Evolutionary conservation across 1,284 basidiomycete species (phyloP).

Genomic region (Limonomyces culmigenus): DNA sequence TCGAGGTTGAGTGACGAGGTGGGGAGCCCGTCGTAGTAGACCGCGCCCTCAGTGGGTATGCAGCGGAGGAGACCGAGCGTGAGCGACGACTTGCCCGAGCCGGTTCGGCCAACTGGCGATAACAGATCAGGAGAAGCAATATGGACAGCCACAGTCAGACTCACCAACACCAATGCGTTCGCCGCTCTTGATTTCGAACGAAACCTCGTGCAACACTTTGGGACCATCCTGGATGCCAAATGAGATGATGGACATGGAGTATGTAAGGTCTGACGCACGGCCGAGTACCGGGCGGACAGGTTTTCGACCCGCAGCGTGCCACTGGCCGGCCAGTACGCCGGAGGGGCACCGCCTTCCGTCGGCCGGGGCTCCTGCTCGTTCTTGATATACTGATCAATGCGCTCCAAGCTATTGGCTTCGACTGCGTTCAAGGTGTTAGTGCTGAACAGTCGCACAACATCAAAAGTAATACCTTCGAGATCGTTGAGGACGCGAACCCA

Average conservation of each 20-base stretch:
- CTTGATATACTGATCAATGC: constrained; percentile 53
- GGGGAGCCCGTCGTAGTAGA: constrained; percentile 17
- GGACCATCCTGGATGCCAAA: constrained; percentile 16
- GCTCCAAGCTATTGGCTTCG: constrained; percentile 44
- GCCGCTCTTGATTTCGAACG: constrained; percentile 29
- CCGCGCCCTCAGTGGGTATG: constrained; percentile 26
- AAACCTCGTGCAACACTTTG: constrained; percentile 27
- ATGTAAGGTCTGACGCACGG: constrained; percentile 10
- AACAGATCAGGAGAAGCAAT: neutral
- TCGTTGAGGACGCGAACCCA: constrained; percentile 36
- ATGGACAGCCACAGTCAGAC: constrained; percentile 40
- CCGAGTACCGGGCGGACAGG: constrained; percentile 39
- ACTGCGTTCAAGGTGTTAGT: constrained; percentile 1
- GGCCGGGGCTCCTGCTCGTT: constrained; percentile 56
- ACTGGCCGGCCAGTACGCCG: constrained; percentile 66
- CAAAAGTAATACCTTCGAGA: constrained; percentile 37
- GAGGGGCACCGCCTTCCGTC: constrained; percentile 33
- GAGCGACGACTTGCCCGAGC: constrained; percentile 19
- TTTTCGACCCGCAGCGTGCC: constrained; percentile 49
- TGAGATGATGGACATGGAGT: neutral
- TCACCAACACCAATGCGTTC: constrained; percentile 41
- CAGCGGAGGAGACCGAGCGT: constrained; percentile 21
- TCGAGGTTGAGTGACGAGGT: constrained; percentile 41
- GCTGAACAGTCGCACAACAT: neutral
- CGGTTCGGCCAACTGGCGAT: neutral